A percentile compares a stretch with the other conserved stretches of the same genome.
Evolutionary conservation across 208 protist genomes (phyloP).

Genomic region (Naegleria fowleri): DNA sequence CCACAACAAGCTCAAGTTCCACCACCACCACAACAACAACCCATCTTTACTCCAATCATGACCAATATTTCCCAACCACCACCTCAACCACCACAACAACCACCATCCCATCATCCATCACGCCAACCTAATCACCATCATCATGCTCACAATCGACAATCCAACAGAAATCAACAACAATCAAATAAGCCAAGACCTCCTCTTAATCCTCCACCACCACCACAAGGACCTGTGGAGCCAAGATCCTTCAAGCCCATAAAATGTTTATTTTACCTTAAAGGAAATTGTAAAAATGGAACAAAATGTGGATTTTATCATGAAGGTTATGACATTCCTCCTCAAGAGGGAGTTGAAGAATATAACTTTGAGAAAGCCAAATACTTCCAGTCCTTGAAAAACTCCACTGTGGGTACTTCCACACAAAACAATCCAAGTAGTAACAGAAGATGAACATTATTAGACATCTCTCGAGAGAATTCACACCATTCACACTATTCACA

Average conservation of each 20-base stretch:
- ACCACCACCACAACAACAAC: not conserved
- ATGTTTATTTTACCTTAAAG: not conserved
- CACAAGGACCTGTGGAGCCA: not conserved
- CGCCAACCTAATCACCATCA: not conserved
- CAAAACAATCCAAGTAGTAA: too few relatives aligned
- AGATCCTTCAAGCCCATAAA: not conserved
- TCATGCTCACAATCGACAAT: not conserved
- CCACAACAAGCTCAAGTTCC: too few relatives aligned
- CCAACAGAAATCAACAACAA: not conserved
- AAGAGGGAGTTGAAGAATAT: not conserved
- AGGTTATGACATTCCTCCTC: not conserved
- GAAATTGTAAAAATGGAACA: not conserved
- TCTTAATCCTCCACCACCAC: not conserved
- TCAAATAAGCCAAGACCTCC: not conserved
- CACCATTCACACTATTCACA: too few relatives aligned
- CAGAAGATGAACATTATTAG: too few relatives aligned
- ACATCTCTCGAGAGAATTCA: too few relatives aligned
- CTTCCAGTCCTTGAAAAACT: not conserved
- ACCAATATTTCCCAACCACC: not conserved
- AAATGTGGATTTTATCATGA: not conserved
- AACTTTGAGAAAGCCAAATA: not conserved
- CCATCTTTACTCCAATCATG: not conserved
- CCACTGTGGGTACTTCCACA: too few relatives aligned
- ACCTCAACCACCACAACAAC: not conserved
- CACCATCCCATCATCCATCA: not conserved